Conservation (phyloP, 2,329 filamentous ascomycete genomes). For the Fusarium avenaceum region DNA sequence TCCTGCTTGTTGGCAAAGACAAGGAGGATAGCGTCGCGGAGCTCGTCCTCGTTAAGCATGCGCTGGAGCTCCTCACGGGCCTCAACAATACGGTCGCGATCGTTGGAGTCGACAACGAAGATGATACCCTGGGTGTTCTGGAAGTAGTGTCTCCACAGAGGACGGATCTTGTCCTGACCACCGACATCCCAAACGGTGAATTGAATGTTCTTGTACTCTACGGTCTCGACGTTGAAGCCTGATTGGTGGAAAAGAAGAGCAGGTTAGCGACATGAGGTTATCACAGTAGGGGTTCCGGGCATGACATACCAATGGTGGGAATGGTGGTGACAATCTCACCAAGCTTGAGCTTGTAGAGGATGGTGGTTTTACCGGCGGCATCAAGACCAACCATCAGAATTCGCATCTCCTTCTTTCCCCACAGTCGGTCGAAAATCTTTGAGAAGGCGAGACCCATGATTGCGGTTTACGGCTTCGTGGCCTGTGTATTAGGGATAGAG, state of each 20-base stretch:
- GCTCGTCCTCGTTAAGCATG: slow-evolving; percentile 99
- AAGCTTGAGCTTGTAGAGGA: slow-evolving; percentile 99
- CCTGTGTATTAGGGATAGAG: slow-evolving; percentile 49
- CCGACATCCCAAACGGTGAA: slow-evolving; percentile 99
- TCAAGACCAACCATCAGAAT: slow-evolving; percentile 99
- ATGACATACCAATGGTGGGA: slow-evolving; percentile 85
- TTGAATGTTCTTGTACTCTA: slow-evolving; percentile 99
- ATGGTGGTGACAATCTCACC: slow-evolving; percentile 99
- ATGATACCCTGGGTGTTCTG: slow-evolving; percentile 99
- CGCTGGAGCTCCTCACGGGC: slow-evolving; percentile 95
- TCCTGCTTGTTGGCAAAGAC: slow-evolving; percentile 99
- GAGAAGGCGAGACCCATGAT: slow-evolving; percentile 99
- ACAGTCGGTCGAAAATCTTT: slow-evolving; percentile 95
- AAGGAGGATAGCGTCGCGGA: slow-evolving; percentile 94
- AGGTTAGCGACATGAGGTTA: slow-evolving; percentile 42
- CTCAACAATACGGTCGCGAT: slow-evolving; percentile 97
- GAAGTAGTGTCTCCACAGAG: slow-evolving; percentile 99
- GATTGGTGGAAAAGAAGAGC: slow-evolving; percentile 13
- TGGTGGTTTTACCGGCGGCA: slow-evolving; percentile 99
- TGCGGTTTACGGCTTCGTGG: slow-evolving; percentile 63
- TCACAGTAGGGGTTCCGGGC: neutral
- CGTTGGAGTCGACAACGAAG: slow-evolving; percentile 99
- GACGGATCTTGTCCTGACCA: slow-evolving; percentile 99
- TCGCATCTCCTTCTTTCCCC: slow-evolving; percentile 99
- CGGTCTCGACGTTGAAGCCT: slow-evolving; percentile 99